Evolutionary conservation across 2,329 filamentous ascomycete genomes (phyloP).

Genomic region (Cadophora malorum): DNA sequence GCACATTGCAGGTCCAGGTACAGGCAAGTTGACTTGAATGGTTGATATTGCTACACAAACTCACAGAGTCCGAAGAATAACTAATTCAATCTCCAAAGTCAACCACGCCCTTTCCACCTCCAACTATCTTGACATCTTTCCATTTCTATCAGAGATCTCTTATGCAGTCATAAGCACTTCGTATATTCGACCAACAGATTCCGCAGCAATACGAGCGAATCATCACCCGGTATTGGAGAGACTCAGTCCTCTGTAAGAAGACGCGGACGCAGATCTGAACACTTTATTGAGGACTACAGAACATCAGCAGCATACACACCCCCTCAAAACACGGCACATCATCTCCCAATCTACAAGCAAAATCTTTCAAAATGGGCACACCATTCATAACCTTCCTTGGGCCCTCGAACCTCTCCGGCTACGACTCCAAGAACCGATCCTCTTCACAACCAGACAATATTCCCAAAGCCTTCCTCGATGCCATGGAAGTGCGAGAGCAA

Average conservation of each 20-base stretch:
- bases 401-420: constrained; percentile 57
- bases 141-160: background rate
- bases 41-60: constrained; percentile 9
- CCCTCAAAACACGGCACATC: background rate
- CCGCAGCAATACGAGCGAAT: too few species aligned
- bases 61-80: constrained; percentile 8
- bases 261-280: too few species aligned
- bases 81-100: background rate
- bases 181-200: too few species aligned
- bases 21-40: background rate
- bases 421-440: constrained; percentile 50
- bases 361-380: constrained; percentile 37
- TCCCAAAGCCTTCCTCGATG: constrained; percentile 65
- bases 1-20: background rate
- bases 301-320: background rate
- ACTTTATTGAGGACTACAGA: background rate
- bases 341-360: background rate
- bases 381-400: constrained; percentile 43
- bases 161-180: background rate
- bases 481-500: constrained; percentile 65
- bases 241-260: too few species aligned
- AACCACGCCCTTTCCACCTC: background rate
- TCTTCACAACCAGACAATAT: constrained; percentile 54
- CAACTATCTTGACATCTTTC: background rate
- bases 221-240: too few species aligned